Percentiles rank a stretch among this genome's conserved stretches.
Evolutionary conservation across 1,139 yeast species (phyloP).

Genomic region (Geotrichum histeridarum): DNA sequence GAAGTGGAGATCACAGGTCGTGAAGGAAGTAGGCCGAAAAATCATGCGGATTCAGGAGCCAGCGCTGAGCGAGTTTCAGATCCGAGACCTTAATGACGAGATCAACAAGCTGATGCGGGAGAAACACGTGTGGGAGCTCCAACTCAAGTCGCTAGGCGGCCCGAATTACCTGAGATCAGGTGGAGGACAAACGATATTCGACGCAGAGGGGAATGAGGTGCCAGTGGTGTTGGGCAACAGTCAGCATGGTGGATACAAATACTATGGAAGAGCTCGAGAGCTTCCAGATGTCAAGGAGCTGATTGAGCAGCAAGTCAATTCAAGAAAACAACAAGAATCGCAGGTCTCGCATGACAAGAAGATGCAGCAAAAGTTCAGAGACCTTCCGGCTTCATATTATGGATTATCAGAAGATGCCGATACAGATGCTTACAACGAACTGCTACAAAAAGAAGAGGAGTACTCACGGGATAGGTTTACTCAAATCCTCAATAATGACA

Average conservation of each 20-base stretch:
- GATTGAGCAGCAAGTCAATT: conserved; percentile 36
- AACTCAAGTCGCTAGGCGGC: conserved; percentile 64
- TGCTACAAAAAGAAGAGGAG: conserved; percentile 32
- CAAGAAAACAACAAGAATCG: conserved; percentile 20
- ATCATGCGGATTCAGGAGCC: conserved; percentile 62
- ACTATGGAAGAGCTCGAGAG: conserved; percentile 80
- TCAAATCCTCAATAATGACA: conserved; percentile 17
- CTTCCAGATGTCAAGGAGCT: conserved; percentile 66
- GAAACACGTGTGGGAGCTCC: conserved; percentile 72
- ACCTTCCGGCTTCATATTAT: conserved; percentile 43
- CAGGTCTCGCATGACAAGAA: conserved; percentile 29
- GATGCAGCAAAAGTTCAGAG: conserved; percentile 22
- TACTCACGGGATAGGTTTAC: conserved; percentile 19
- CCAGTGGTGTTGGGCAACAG: conserved; percentile 23
- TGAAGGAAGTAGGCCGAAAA: conserved; percentile 59
- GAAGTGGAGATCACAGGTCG: conserved; percentile 62
- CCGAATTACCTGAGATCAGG: conserved; percentile 48
- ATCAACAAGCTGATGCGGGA: conserved; percentile 65
- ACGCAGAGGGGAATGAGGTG: conserved; percentile 32
- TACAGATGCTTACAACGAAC: conserved; percentile 3
- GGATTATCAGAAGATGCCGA: conserved; percentile 44
- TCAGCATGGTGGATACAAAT: conserved; percentile 53
- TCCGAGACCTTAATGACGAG: conserved; percentile 72
- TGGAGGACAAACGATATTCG: conserved; percentile 23
- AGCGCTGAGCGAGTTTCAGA: conserved; percentile 52